Conservation (phyloP, 495 filamentous ascomycete species). For the Staphylotrichum tortipilum region DNA sequence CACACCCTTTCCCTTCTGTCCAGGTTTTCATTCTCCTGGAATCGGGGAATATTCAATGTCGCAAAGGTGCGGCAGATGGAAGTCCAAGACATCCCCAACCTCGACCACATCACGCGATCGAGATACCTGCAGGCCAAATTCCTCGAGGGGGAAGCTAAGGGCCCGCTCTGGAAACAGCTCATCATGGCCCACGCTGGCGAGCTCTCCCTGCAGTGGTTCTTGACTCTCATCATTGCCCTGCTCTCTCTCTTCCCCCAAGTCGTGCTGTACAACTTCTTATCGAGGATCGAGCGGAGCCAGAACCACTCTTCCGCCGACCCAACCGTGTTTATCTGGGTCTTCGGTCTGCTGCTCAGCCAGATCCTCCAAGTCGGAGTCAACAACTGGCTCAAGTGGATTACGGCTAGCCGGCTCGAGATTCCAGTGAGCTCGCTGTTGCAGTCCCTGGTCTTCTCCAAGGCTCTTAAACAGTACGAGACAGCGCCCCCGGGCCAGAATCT, state of each 20-base stretch:
- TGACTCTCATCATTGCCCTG: conserved; percentile 42
- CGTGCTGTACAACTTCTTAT: conserved; percentile 50
- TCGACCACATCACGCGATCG: conserved; percentile 36
- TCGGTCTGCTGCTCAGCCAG: conserved; percentile 44
- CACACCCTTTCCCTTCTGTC: conserved; percentile 43
- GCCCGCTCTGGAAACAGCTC: conserved; percentile 49
- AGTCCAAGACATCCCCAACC: conserved; percentile 45
- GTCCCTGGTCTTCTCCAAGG: conserved; percentile 59
- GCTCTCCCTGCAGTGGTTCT: conserved; percentile 39
- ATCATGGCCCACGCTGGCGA: conserved; percentile 36
- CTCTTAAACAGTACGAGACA: conserved; percentile 59
- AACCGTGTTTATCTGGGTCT: conserved; percentile 49
- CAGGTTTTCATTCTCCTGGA: conserved; percentile 53
- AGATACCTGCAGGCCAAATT: conserved; percentile 36
- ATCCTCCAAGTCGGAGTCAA: conserved; percentile 42
- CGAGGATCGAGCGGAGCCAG: conserved; percentile 43
- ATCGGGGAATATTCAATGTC: conserved; percentile 38
- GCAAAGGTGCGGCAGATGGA: conserved; percentile 41
- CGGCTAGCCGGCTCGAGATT: conserved; percentile 48
- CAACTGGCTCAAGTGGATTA: conserved; percentile 51
- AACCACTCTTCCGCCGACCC: conserved; percentile 20
- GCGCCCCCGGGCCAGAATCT: conserved; percentile 41
- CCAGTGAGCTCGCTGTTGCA: conserved; percentile 54
- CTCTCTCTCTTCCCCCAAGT: conserved; percentile 54
- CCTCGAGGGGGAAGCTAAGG: conserved; percentile 27